Evolutionary conservation across 106 monocot species (phyloP).

Genomic region (Platanthera zijinensis): DNA sequence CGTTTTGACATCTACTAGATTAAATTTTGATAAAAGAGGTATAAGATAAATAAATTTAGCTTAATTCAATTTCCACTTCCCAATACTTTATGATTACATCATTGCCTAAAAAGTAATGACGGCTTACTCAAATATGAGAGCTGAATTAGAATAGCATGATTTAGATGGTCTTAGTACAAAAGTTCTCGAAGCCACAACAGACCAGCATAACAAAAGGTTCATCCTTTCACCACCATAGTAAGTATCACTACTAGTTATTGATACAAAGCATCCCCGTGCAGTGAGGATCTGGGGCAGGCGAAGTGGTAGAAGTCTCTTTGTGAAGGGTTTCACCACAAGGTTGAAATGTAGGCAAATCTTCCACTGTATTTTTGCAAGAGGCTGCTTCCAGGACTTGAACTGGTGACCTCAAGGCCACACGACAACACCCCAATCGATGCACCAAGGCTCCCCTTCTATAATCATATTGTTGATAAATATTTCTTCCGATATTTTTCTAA

Average conservation of each 20-base stretch:
- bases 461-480: too few relatives aligned
- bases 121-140: background rate
- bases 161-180: background rate
- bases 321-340: too few relatives aligned
- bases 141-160: background rate
- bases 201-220: background rate
- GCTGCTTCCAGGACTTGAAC: too few relatives aligned
- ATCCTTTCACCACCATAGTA: background rate
- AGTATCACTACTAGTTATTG: too few relatives aligned
- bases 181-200: background rate
- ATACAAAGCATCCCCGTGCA: background rate
- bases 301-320: too few relatives aligned
- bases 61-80: background rate
- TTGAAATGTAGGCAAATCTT: too few relatives aligned
- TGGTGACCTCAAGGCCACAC: too few relatives aligned
- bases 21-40: background rate
- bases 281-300: background rate
- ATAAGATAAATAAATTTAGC: background rate
- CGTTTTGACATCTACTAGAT: background rate
- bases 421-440: too few relatives aligned
- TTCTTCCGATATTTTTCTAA: too few relatives aligned
- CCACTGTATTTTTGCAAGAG: too few relatives aligned
- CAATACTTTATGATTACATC: background rate
- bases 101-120: background rate
- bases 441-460: too few relatives aligned